Evolutionary conservation across 1,284 basidiomycete species (phyloP).

Genomic region (Papiliotrema fonsecae): DNA sequence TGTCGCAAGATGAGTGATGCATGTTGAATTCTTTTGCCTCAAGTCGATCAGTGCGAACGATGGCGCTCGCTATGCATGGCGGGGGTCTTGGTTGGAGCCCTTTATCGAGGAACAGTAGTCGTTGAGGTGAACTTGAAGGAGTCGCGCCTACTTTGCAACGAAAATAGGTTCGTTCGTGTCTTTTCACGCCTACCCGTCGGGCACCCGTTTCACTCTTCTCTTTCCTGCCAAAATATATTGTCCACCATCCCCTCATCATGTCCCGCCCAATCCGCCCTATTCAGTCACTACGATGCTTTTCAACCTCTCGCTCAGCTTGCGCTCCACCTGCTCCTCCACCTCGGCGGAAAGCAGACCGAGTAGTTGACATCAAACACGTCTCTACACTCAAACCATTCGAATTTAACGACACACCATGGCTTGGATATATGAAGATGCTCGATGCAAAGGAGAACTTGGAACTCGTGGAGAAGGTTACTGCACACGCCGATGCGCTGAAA

Average conservation of each 20-base stretch:
- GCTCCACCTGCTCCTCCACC: not conserved
- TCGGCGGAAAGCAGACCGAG: not conserved
- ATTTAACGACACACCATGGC: conserved; percentile 3
- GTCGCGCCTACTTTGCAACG: no score
- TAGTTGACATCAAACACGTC: not conserved
- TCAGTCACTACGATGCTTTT: not conserved
- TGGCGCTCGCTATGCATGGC: no score
- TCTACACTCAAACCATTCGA: not conserved
- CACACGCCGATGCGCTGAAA: not conserved
- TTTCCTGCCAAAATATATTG: no score
- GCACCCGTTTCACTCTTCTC: no score
- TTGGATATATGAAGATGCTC: conserved; percentile 1
- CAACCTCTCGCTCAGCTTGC: not conserved
- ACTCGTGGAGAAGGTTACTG: conserved; percentile 2
- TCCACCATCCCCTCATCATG: not conserved
- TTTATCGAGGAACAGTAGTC: no score
- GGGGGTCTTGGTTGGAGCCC: no score
- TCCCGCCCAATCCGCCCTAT: not conserved
- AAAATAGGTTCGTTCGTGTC: no score
- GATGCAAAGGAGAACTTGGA: not conserved
- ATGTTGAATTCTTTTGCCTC: no score
- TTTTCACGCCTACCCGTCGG: no score
- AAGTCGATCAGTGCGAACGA: no score
- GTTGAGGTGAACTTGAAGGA: no score
- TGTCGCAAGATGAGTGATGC: no score